Percentiles rank a stretch among this genome's conserved stretches.
Conservation (phyloP, 805 yeast species). For the Spathaspora arborariae region DNA sequence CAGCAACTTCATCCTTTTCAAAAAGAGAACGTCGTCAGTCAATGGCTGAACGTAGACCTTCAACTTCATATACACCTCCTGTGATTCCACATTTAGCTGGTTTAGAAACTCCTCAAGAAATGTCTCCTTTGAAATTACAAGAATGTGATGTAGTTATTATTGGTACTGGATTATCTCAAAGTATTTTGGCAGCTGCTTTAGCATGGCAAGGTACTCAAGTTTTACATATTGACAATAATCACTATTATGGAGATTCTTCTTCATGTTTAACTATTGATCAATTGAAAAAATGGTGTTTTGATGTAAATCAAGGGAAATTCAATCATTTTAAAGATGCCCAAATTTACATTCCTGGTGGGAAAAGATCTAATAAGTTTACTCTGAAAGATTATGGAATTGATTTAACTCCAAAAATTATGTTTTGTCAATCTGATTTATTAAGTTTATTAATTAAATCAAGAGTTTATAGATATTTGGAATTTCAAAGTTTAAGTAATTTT, state of each 20-base stretch:
- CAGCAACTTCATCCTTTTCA: neutral
- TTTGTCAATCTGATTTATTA: conserved; percentile 85
- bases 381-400: conserved; percentile 85
- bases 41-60: conserved; percentile 46
- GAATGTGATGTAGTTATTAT: conserved; percentile 81
- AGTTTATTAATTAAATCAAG: conserved; percentile 76
- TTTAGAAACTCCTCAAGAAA: conserved; percentile 65
- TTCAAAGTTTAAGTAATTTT: conserved; percentile 81
- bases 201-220: conserved; percentile 99
- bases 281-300: conserved; percentile 74
- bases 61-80: conserved; percentile 37
- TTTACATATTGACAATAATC: conserved; percentile 80
- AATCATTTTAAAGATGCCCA: conserved; percentile 65
- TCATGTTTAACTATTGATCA: conserved; percentile 88
- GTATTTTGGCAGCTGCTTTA: conserved; percentile 86
- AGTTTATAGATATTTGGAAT: conserved; percentile 88
- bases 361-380: conserved; percentile 46
- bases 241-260: conserved; percentile 83
- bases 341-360: conserved; percentile 66
- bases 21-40: conserved; percentile 35
- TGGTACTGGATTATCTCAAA: conserved; percentile 90
- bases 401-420: conserved; percentile 78
- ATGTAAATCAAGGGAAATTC: conserved; percentile 50
- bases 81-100: conserved; percentile 74
- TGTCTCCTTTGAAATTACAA: conserved; percentile 54